Percentiles rank a stretch among this genome's conserved stretches.
Conservation (phyloP, 805 yeast species). For the Middelhovenomyces tepae region DNA sequence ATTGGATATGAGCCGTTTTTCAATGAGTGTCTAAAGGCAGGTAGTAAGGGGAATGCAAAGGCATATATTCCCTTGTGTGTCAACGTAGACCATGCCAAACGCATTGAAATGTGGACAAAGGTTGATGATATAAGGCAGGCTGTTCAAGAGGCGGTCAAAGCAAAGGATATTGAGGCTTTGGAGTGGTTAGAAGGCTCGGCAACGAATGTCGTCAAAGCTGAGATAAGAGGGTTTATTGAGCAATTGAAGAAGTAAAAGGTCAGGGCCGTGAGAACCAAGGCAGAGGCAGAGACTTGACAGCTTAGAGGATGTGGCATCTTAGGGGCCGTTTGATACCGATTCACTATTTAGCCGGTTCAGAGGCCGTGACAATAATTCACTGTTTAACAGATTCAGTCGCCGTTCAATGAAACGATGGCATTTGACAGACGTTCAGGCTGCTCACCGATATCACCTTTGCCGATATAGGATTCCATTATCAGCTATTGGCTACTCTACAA, state of each 20-base stretch:
- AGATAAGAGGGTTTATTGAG: conserved; percentile 11
- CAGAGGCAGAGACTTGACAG: too few species aligned
- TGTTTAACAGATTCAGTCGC: too few species aligned
- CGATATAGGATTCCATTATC: too few species aligned
- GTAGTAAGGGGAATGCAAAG: conserved; percentile 52
- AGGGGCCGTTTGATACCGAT: too few species aligned
- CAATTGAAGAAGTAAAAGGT: conserved; percentile 5
- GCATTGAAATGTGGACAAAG: conserved; percentile 41
- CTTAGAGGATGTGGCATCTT: too few species aligned
- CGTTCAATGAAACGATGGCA: too few species aligned
- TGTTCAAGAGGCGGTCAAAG: conserved; percentile 23
- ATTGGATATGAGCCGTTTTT: conserved; percentile 66
- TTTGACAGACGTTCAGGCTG: too few species aligned
- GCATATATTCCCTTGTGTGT: conserved; percentile 48
- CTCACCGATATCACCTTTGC: too few species aligned
- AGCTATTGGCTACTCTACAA: too few species aligned
- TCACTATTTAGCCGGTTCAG: too few species aligned
- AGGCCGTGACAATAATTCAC: too few species aligned
- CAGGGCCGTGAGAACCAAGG: too few species aligned
- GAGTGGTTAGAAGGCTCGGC: conserved; percentile 15
- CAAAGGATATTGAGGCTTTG: conserved; percentile 19
- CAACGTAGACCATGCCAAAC: conserved; percentile 36
- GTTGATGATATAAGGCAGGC: conserved; percentile 39
- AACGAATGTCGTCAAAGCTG: conserved; percentile 9
- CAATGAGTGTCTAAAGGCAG: conserved; percentile 42